Evolutionary conservation across 805 yeast genomes (phyloP), one percentile per base, ranked within the genome.

Genomic region (Monosporozyma siamensis): DNA sequence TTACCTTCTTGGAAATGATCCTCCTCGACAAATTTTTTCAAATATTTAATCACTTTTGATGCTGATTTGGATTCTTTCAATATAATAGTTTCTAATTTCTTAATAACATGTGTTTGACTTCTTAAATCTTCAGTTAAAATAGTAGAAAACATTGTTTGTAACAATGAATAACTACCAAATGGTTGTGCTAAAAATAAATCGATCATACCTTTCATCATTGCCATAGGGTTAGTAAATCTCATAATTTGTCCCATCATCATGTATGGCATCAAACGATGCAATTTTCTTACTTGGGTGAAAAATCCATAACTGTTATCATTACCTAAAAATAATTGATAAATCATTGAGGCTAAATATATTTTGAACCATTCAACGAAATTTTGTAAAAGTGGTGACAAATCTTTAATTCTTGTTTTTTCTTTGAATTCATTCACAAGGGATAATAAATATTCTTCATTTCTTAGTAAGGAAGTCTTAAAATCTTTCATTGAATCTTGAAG

Each of bases 101-200:
- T 55, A 18, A 82, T 68, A 25, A 77, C 75, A 47, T 68, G 71
- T 14, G 75, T 75, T 53, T 78, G 81, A 18, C 74, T 75, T 47
- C 71, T 74, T 53, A 87, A 68, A 54, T 85, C 95, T 49, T 87
- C 95, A 37, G 79, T 77, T 24, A 86, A 61, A 14, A 83, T 70
- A 51, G 83, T 78, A 17, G 83, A 72, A 55, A 89, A 82, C 40
- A 87, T 72, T 41, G 78, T 74, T 48, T 89, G 95, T 35, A 89
- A 58, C 15, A 89, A 64, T 0, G 88, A 81, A 40, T 71, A 71
- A 11, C 75, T 72, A 20, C 85, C 83, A 55, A 78, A 72, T 26
- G 87, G 83, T 50, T 78, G 85, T n/a, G 82, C 85, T 67, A 92
- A 75, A 50, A 90, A 77, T 45, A 90, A 59, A 53, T 87, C 96